Base-by-base conservation (phyloP, 2,329 filamentous ascomycete species). In the Bipolaris victoriae region DNA sequence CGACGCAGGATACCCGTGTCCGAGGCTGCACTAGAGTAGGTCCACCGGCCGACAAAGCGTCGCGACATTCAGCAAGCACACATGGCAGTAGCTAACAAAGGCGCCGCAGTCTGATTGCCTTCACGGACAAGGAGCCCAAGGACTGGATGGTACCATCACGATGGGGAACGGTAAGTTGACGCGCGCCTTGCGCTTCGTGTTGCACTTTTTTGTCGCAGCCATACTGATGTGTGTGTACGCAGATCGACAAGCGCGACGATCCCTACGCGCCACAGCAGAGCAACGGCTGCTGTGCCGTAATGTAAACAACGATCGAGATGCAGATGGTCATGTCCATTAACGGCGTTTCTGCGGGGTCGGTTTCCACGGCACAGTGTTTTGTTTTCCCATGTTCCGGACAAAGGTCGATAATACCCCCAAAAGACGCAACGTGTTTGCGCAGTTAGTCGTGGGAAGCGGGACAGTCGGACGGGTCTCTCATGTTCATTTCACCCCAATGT, bases 111-210 rank as follows among this genome's bases (percentile, higher is more conserved):
- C 90, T 98, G 78, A 98, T 98, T 78, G 91, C 92, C 69, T 98
- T 98, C 82, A 98, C 94, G 81, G 96, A 96, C 80, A 93, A 91
- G 68, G 81, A 83, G 79, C 97, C 95, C 70, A 90, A 94, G 79
- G 95, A 99, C 78, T 98, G 96, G 83, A 98, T 99, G 95, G 93
- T 98, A 55, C 93, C 93, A 49, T 96, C 92, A 52, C 91, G 96
- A 78, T 99, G 95, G 95, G 94, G 94, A 68, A 86, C 89, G 60
- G 86, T 88, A 81, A 67, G 82, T 76, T 37, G 11, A 16, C 29
- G n/a, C 53, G 26, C 49, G 3, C 16, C 15, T 9, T 35, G 44
- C 18, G 18, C 33, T 11, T 26, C 15, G 3, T 15, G 15, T 41
- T 43, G 50, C 44, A 40, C 48, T n/a, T 48, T 48, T 24, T n/a